Base-by-base conservation (phyloP, 2,329 filamentous ascomycete genomes). In the Xylariaceae sp. region DNA sequence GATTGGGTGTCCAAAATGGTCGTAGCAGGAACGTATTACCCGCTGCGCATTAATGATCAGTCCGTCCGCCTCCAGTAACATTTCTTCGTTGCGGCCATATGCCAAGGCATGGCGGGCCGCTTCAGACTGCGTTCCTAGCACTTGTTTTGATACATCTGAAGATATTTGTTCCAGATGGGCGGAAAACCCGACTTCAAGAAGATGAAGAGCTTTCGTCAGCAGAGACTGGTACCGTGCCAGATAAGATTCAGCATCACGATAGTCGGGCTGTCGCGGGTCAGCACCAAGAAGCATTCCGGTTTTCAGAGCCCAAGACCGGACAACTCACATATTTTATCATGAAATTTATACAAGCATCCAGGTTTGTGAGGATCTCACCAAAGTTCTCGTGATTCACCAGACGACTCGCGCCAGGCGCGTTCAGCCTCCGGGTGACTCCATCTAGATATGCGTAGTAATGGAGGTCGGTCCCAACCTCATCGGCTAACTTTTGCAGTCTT, bases 401-500 rank as follows among this genome's bases (percentile, higher is more conserved):
- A 53, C 87, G 90, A 46, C 89, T 86, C 18, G 92, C 92, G 1
- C 92, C 91, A 0, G 94, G 92, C 0, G 92, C 92, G 74, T 97
- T 97, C 54, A 99, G 81, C 13, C 91, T 83, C 51, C 92, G 82
- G 0, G 91, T 96, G 56, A 92, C 91, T 44, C 87, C 91, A 60
- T 99, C 94, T 5, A 99, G 80, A 67, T 96, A 96, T 18, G 88
- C 84, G 70, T 99, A 99, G 71, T 95, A 96, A 67, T 92, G 86
- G n/a, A 96, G 76, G 63, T 96, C 95, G 21, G 89, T 88, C 22
- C 89, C 87, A 53, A 99, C 87, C 54, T 91, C 86, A 61, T 95
- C 84, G 2, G 91, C 90, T 40, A 99, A 79, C 60, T 80, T 81
- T 57, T 89, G 85, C 39, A 96, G 79, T 21, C 88, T 84, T 63